phyloP scores from a whole-genome alignment of 371 early-diverging fungal genomes.

The Rhizopus microsporus region DNA sequence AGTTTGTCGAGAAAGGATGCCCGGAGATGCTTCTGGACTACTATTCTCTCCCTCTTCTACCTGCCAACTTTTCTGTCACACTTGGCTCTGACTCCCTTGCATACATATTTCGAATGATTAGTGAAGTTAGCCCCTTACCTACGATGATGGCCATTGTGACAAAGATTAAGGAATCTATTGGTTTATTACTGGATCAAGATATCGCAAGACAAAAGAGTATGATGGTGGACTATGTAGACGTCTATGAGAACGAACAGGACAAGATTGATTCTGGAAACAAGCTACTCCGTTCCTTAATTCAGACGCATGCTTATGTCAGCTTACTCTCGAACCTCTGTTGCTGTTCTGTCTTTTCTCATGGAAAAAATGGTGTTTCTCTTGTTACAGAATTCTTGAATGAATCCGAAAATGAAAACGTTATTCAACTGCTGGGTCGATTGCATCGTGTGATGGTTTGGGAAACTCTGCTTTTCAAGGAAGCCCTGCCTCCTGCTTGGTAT shows the following conservation, averaged over 20 bases:
- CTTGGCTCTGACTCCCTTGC: conserved; percentile 70
- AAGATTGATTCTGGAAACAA: conserved; percentile 54
- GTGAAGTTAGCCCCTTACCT: conserved; percentile 63
- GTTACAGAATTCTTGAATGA: conserved; percentile 61
- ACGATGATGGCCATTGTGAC: conserved; percentile 54
- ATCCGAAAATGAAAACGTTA: conserved; percentile 51
- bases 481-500: conserved; percentile 73
- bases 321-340: conserved; percentile 77
- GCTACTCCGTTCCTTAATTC: conserved; percentile 58
- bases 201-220: conserved; percentile 28
- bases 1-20: conserved; percentile 75
- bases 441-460: conserved; percentile 75
- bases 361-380: conserved; percentile 63
- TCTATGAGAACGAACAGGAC: conserved; percentile 49
- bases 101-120: conserved; percentile 71
- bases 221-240: conserved; percentile 53
- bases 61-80: conserved; percentile 75
- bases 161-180: conserved; percentile 51
- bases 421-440: conserved; percentile 62
- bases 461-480: conserved; percentile 58
- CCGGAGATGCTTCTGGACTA: conserved; percentile 65
- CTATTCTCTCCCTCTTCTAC: conserved; percentile 67
- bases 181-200: conserved; percentile 35
- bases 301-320: conserved; percentile 64
- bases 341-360: conserved; percentile 66